Evolutionary conservation across 2,329 filamentous ascomycete genomes (phyloP).

Genomic region (Aspergillus sergii): DNA sequence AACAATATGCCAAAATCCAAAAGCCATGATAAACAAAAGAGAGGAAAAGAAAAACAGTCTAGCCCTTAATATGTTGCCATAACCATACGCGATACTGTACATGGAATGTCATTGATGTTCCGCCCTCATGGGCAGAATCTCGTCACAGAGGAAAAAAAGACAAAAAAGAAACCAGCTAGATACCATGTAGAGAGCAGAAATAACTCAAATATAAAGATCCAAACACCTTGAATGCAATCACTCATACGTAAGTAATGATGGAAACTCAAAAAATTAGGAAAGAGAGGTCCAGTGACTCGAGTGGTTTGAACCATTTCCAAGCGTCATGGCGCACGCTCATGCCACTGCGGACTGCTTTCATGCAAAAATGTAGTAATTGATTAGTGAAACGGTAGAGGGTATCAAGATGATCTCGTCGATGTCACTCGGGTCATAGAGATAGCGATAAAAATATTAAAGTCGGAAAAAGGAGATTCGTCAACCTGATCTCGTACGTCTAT

Average conservation of each 20-base stretch:
- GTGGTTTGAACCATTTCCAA: not conserved
- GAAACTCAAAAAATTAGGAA: not conserved
- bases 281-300: not conserved
- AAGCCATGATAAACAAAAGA: not conserved
- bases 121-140: not conserved
- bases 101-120: constrained; percentile 15
- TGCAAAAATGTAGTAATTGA: constrained; percentile 11
- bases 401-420: constrained; percentile 27
- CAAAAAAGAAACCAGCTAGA: not conserved
- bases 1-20: not conserved
- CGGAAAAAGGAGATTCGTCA: constrained; percentile 12
- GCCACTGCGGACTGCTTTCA: not conserved
- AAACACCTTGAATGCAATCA: constrained; percentile 12
- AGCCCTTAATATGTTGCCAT: constrained; percentile 23
- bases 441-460: constrained; percentile 4
- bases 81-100: constrained; percentile 26
- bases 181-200: not conserved
- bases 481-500: constrained; percentile 18
- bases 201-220: constrained; percentile 14
- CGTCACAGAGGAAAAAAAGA: constrained; percentile 3
- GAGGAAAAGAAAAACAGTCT: constrained; percentile 14
- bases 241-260: not conserved
- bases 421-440: constrained; percentile 23
- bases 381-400: constrained; percentile 30
- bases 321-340: not conserved